phyloP scores from a whole-genome alignment of 495 filamentous ascomycete species.

The Xylaria acuta region DNA sequence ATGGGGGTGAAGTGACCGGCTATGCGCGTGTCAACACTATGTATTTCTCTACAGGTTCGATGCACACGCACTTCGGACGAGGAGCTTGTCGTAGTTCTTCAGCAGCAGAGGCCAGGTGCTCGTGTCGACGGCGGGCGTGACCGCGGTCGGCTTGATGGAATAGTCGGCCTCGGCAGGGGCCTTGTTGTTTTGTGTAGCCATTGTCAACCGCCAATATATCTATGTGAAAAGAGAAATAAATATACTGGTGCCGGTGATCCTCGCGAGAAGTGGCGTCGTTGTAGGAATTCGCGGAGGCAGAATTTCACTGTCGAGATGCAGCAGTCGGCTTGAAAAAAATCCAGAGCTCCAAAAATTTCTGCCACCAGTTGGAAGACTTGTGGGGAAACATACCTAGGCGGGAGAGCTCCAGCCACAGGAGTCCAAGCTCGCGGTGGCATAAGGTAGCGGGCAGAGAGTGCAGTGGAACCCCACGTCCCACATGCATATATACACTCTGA shows the following conservation, averaged over 20 bases:
- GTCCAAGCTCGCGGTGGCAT: conserved; percentile 19
- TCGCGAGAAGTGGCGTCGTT: conserved; percentile 26
- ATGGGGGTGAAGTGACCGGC: conserved; percentile 93
- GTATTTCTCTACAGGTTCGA: not conserved
- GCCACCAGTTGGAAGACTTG: not conserved
- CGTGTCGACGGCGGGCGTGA: conserved; percentile 72
- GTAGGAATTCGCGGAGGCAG: conserved; percentile 22
- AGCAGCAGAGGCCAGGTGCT: conserved; percentile 87
- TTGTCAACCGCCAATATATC: conserved; percentile 43
- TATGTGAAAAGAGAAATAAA: conserved; percentile 21
- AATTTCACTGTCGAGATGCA: conserved; percentile 31
- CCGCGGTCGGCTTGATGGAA: conserved; percentile 84
- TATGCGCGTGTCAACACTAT: conserved; percentile 18
- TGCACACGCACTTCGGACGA: conserved; percentile 55
- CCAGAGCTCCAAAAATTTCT: conserved; percentile 43
- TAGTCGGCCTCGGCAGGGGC: conserved; percentile 74
- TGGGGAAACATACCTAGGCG: conserved; percentile 18
- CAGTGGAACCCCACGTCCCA: not conserved
- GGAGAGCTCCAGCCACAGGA: conserved; percentile 30
- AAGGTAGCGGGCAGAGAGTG: not conserved
- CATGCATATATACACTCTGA: too few relatives aligned
- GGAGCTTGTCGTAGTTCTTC: conserved; percentile 81
- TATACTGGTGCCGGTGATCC: conserved; percentile 31
- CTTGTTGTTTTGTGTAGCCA: conserved; percentile 65
- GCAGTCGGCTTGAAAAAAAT: conserved; percentile 27